Evolutionary conservation across 164 flowering plant species (phyloP).

Genomic region (Nymphaea thermarum): DNA sequence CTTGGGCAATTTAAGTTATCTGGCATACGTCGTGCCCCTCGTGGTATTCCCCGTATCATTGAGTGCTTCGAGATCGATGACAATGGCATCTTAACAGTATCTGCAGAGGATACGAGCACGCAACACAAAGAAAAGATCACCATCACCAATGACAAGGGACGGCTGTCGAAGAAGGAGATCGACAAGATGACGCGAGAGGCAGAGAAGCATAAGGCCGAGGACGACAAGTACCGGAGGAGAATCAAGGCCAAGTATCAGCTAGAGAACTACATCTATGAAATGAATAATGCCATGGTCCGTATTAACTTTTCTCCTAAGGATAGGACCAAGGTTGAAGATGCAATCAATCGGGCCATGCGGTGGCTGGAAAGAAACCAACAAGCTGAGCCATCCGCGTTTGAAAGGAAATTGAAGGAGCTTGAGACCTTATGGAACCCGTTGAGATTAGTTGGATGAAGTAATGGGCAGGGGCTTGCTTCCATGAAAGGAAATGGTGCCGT

Average conservation of each 20-base stretch:
- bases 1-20: too few species aligned
- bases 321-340: constrained; percentile 11
- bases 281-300: constrained; percentile 14
- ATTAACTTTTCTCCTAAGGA: constrained; percentile 8
- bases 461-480: too few species aligned
- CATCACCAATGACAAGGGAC: constrained; percentile 10
- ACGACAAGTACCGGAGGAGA: constrained; percentile 18
- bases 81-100: constrained; percentile 18
- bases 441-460: too few species aligned
- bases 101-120: constrained; percentile 19
- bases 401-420: too few species aligned
- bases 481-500: too few species aligned
- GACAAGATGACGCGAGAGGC: constrained; percentile 20
- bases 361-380: constrained; percentile 8
- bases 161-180: constrained; percentile 19
- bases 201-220: constrained; percentile 16
- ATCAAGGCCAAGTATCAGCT: constrained; percentile 13
- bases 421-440: too few species aligned
- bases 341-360: constrained; percentile 10
- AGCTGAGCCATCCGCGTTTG: too few species aligned
- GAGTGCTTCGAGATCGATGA: constrained; percentile 19
- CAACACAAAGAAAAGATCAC: constrained; percentile 21
- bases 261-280: constrained; percentile 12
- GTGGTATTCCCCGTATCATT: too few species aligned
- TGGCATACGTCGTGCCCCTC: too few species aligned